Base-by-base conservation (phyloP, 495 filamentous ascomycete genomes). In the Aspergillus carlsbadensis region DNA sequence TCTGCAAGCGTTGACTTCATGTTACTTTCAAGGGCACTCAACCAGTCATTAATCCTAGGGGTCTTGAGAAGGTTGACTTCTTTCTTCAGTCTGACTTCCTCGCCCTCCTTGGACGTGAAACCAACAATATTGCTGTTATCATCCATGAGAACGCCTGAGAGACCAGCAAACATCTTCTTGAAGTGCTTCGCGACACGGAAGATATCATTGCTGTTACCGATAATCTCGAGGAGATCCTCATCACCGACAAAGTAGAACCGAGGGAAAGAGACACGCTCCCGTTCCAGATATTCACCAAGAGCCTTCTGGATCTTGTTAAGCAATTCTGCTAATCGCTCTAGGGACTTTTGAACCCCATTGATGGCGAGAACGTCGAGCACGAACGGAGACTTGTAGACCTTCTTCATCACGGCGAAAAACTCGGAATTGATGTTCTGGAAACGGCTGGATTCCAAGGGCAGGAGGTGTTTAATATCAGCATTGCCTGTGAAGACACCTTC, bases 261-360 rank as follows among this genome's bases (percentile, higher is more conserved):
- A 44, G 94, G 94, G 76, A 99, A 99, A 2, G 94, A 94, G 3
- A 96, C 86, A 65, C 94, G 83, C 77, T 99, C 94, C 54, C 93
- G 91, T 72, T 99, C 94, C 44, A 99, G 85, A 63, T 99, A 99
- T 77, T 99, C 94, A 66, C 94, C 94, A 13, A 99, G 84, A 4
- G 94, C 94, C 72, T 99, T 99, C 64, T 99, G 95, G 50, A 99
- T 99, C 77, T 98, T 99, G 82, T 96, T 95, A 53, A 99, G 84
- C 36, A 98, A 73, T 65, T 98, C 94, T 5, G 92, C 92, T 44
- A 99, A 79, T 59, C 94, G 87, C 74, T 99, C 94, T 21, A 99
- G 68, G 10, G 91, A 96, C 66, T 96, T 96, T 65, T 98, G 94
- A 2, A 97, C 90, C 20, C 91, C 93, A 21, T 90, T 88, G 44